phyloP scores from a whole-genome alignment of 2,329 filamentous ascomycete species.

The Cyphellophora attinorum region DNA sequence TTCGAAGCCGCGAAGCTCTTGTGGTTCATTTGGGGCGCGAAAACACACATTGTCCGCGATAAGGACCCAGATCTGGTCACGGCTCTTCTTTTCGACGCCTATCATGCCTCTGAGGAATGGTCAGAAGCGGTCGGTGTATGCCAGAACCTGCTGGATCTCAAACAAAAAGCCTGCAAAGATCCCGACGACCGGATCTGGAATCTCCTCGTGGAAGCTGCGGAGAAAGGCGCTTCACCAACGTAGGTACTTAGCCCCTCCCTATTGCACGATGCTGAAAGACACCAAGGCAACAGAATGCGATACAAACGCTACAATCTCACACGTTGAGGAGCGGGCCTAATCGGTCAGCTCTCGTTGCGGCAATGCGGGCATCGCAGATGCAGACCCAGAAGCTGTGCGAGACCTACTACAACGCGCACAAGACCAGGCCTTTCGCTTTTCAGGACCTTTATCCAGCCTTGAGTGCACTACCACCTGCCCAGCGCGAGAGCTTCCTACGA shows the following conservation, averaged over 20 bases:
- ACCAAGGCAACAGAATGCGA: background rate
- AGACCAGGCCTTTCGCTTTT: slow-evolving; percentile 1
- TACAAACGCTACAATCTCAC: background rate
- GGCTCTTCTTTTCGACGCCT: slow-evolving; percentile 25
- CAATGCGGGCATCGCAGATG: too few relatives aligned
- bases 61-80: slow-evolving; percentile 33
- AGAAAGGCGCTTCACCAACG: too few relatives aligned
- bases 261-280: too few relatives aligned
- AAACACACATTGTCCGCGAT: slow-evolving; percentile 30
- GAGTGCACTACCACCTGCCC: too few relatives aligned
- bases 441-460: slow-evolving; percentile 1
- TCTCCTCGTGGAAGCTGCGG: background rate
- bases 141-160: slow-evolving; percentile 24
- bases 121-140: slow-evolving; percentile 27
- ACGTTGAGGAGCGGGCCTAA: background rate
- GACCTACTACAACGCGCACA: background rate
- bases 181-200: slow-evolving; percentile 1
- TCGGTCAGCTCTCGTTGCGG: slow-evolving; percentile 1
- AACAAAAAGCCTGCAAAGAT: too few relatives aligned
- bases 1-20: slow-evolving; percentile 33
- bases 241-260: too few relatives aligned
- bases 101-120: slow-evolving; percentile 30
- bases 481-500: too few relatives aligned
- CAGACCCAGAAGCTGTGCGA: slow-evolving; percentile 1
- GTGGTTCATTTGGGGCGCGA: slow-evolving; percentile 30